Conservation (phyloP, 2,329 filamentous ascomycete species). For the Neodidymelliopsis sp. region DNA sequence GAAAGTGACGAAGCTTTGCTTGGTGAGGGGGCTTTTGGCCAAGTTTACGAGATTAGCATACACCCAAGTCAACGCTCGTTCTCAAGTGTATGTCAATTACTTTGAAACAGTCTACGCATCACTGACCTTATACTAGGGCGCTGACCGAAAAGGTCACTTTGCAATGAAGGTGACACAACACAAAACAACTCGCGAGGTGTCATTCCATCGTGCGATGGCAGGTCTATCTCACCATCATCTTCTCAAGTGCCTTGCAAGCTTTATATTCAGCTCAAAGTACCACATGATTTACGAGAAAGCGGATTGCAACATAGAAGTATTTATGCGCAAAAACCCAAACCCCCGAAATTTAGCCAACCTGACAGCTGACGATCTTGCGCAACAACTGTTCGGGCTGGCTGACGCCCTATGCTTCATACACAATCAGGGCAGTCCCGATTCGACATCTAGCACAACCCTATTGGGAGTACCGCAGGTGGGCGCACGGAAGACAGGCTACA, state of each 20-base stretch:
- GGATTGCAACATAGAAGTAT: constrained; percentile 3
- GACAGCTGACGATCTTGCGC: neutral
- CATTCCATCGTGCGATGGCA: constrained; percentile 4
- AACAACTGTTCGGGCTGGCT: neutral
- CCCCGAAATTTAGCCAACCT: neutral
- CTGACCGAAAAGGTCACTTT: neutral
- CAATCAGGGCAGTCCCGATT: neutral
- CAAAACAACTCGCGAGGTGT: neutral
- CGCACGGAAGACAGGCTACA: neutral
- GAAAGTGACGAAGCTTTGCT: neutral
- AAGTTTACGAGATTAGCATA: neutral
- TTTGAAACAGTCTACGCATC: neutral
- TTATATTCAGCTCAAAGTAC: constrained; percentile 16
- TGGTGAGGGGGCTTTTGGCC: constrained; percentile 3
- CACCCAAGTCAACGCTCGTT: neutral
- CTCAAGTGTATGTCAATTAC: neutral
- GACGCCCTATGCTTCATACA: neutral
- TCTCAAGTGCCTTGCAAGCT: constrained; percentile 25
- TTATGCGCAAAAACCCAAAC: neutral
- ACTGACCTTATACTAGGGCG: neutral
- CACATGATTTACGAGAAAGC: constrained; percentile 25
- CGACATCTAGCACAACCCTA: rapidly evolving
- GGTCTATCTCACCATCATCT: constrained; percentile 17
- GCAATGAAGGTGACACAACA: constrained; percentile 10
- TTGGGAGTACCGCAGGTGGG: neutral